Evolutionary conservation across 2,329 filamentous ascomycete genomes (phyloP).

Genomic region (Aspergillus pseudoviridinutans): DNA sequence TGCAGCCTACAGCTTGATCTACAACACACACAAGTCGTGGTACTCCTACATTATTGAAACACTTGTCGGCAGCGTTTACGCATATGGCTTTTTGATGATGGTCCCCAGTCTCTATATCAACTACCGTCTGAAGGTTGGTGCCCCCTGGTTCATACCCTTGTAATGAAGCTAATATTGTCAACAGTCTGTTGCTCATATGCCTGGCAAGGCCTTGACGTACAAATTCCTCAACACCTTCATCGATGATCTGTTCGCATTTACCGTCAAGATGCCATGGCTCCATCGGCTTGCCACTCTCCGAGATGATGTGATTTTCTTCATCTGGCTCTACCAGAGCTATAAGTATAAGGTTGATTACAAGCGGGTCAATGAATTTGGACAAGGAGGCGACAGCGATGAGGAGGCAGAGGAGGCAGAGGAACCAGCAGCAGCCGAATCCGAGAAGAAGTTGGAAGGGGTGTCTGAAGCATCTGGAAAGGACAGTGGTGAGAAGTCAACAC

Average conservation of each 20-base stretch:
- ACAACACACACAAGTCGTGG: conserved; percentile 96
- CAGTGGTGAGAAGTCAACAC: conserved; percentile 23
- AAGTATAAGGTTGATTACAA: conserved; percentile 88
- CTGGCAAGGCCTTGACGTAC: conserved; percentile 92
- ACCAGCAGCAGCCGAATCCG: conserved; percentile 17
- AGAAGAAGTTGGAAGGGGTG: conserved; percentile 18
- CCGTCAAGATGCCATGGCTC: conserved; percentile 97
- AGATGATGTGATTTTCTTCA: conserved; percentile 97
- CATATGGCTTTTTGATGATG: conserved; percentile 99
- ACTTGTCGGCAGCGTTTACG: conserved; percentile 91
- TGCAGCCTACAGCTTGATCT: conserved; percentile 83
- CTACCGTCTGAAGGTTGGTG: conserved; percentile 78
- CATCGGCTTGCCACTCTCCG: conserved; percentile 88
- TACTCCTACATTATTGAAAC: conserved; percentile 95
- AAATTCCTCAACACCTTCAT: conserved; percentile 99
- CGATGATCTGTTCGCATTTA: conserved; percentile 97
- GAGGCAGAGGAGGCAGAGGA: conserved; percentile 53
- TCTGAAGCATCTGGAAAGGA: conserved; percentile 28
- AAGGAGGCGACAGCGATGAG: conserved; percentile 88
- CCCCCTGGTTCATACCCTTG: not conserved
- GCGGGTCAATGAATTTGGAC: conserved; percentile 95
- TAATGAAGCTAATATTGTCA: conserved; percentile 12
- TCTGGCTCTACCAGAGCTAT: conserved; percentile 93
- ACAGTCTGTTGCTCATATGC: conserved; percentile 85
- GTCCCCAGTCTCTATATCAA: conserved; percentile 97